Conservation (phyloP, 2,329 filamentous ascomycete species). For the Penicillium sp. region DNA sequence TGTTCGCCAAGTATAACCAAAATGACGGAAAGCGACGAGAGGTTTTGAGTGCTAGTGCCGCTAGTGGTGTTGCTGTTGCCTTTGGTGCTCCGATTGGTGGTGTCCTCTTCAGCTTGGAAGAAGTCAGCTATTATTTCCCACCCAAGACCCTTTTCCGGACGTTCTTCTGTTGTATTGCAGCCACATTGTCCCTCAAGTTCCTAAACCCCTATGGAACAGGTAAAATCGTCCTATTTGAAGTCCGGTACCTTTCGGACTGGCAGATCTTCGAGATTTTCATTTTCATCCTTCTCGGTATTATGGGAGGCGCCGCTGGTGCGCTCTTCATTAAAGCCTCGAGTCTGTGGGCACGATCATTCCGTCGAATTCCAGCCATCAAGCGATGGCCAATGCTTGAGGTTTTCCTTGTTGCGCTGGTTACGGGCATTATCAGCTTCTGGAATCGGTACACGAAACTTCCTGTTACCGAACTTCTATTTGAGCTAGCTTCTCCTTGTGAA, state of each 20-base stretch:
- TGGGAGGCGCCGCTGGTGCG: slow-evolving; percentile 82
- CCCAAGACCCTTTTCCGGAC: slow-evolving; percentile 96
- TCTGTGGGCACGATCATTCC: slow-evolving; percentile 84
- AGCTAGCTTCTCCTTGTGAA: slow-evolving; percentile 84
- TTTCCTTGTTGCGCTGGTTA: slow-evolving; percentile 78
- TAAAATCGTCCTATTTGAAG: slow-evolving; percentile 96
- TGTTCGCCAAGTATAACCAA: slow-evolving; percentile 90
- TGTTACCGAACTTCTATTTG: slow-evolving; percentile 85
- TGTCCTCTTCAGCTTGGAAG: slow-evolving; percentile 88
- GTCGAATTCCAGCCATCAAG: slow-evolving; percentile 77
- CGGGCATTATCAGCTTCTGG: slow-evolving; percentile 87
- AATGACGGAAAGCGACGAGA: slow-evolving; percentile 95
- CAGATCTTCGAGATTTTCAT: slow-evolving; percentile 83
- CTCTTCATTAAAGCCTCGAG: slow-evolving; percentile 95
- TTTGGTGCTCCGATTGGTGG: slow-evolving; percentile 90
- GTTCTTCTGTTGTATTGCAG: slow-evolving; percentile 95
- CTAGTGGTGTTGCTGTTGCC: slow-evolving; percentile 87
- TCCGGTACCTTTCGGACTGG: slow-evolving; percentile 89
- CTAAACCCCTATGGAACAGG: slow-evolving; percentile 92
- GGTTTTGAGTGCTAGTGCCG: slow-evolving; percentile 86
- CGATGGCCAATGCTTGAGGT: slow-evolving; percentile 82
- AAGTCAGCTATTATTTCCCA: slow-evolving; percentile 94
- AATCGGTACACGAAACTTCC: slow-evolving; percentile 85
- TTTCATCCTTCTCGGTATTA: slow-evolving; percentile 80
- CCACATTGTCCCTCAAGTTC: slow-evolving; percentile 88